Percentiles rank a stretch among this genome's conserved stretches.
Conservation (phyloP, 495 filamentous ascomycete species). For the Podospora comata region DNA sequence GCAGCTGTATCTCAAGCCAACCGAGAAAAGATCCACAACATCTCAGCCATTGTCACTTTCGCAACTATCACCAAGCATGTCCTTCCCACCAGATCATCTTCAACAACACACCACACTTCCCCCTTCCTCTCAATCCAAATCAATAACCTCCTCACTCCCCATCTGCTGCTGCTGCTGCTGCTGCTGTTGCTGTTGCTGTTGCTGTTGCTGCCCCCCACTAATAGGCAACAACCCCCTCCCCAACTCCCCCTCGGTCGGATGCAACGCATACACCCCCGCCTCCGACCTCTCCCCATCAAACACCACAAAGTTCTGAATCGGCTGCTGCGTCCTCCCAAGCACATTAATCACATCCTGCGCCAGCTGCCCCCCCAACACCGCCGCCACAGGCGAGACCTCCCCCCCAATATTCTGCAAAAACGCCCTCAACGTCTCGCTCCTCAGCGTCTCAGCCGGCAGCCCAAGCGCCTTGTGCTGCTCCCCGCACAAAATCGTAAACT, state of each 20-base stretch:
- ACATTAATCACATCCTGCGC: conserved; percentile 98
- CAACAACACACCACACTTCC: neutral
- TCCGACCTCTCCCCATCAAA: conserved; percentile 82
- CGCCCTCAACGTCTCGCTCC: conserved; percentile 71
- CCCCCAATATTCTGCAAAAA: conserved; percentile 78
- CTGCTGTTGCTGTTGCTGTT: neutral
- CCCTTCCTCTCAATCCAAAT: neutral
- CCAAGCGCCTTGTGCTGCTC: conserved; percentile 72
- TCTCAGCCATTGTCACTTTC: neutral
- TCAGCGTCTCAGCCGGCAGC: conserved; percentile 71
- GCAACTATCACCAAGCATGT: neutral
- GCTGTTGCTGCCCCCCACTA: neutral
- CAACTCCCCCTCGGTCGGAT: conserved; percentile 55
- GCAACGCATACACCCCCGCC: conserved; percentile 75
- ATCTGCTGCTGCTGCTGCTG: neutral
- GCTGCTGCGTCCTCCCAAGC: conserved; percentile 82
- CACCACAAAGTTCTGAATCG: conserved; percentile 88
- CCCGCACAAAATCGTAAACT: conserved; percentile 73
- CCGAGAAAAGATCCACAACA: neutral
- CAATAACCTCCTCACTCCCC: neutral
- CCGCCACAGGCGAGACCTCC: conserved; percentile 83
- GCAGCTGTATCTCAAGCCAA: neutral
- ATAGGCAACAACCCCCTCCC: conserved; percentile 33
- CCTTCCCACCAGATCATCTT: too few species aligned
- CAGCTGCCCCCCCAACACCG: conserved; percentile 83